phyloP scores from a whole-genome alignment of 1,139 yeast genomes.

The Schizosaccharomyces versatilis region DNA sequence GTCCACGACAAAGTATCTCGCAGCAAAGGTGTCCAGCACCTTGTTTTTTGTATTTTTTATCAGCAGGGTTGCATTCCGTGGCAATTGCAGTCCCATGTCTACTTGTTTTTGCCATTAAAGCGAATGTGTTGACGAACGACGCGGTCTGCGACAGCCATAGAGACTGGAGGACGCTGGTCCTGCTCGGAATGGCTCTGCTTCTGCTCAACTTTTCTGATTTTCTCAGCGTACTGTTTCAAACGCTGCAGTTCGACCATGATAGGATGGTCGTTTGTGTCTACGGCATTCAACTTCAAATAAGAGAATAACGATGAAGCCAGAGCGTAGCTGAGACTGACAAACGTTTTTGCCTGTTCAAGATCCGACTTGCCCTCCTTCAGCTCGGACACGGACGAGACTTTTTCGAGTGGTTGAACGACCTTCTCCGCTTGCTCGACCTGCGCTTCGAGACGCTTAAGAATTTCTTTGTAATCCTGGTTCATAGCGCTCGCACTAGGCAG shows the following conservation, averaged over 20 bases:
- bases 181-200: background rate
- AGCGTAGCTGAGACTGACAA: constrained; percentile 7
- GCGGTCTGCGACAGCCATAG: background rate
- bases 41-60: no score
- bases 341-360: constrained; percentile 4
- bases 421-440: background rate
- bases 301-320: constrained; percentile 7
- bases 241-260: constrained; percentile 49
- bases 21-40: no score
- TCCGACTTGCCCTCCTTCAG: background rate
- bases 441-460: background rate
- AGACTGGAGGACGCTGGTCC: background rate
- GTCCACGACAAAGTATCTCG: no score
- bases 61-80: no score
- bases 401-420: background rate
- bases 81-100: no score
- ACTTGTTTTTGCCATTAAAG: no score
- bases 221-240: constrained; percentile 45
- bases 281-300: constrained; percentile 38
- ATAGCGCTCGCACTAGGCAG: background rate
- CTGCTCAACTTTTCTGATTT: constrained; percentile 25
- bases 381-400: background rate
- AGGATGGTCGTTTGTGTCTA: constrained; percentile 35
- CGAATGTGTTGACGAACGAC: background rate
- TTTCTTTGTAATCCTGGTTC: background rate